phyloP scores from a whole-genome alignment of 768 basidiomycete species.

The Lentinula sp. region DNA sequence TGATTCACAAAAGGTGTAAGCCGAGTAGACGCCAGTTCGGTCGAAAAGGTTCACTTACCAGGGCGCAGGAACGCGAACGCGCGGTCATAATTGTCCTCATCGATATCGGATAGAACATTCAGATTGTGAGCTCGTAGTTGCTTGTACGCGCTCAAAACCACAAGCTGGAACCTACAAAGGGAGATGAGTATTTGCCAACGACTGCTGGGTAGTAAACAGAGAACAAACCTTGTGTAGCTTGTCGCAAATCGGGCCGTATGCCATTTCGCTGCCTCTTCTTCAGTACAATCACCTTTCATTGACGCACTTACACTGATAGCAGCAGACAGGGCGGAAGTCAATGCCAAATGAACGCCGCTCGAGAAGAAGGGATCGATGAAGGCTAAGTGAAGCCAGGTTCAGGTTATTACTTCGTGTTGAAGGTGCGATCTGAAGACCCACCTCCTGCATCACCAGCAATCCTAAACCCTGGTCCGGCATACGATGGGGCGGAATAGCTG shows the following conservation, averaged over 20 bases:
- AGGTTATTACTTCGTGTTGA: not conserved
- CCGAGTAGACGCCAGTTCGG: not conserved
- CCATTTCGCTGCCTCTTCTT: conserved; percentile 43
- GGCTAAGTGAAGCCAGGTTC: conserved; percentile 23
- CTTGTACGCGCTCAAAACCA: conserved; percentile 67
- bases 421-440: conserved; percentile 16
- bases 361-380: conserved; percentile 68
- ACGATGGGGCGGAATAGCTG: conserved; percentile 55
- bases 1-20: not conserved
- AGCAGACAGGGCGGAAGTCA: conserved; percentile 59
- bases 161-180: conserved; percentile 50
- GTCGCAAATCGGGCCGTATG: conserved; percentile 50
- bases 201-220: not conserved
- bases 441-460: conserved; percentile 68
- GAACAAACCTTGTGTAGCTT: conserved; percentile 48
- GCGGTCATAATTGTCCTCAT: conserved; percentile 66
- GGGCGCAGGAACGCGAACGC: conserved; percentile 61
- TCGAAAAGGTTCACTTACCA: conserved; percentile 27
- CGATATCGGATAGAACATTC: conserved; percentile 54
- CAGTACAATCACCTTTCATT: conserved; percentile 42
- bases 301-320: conserved; percentile 52
- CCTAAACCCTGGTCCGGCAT: conserved; percentile 48
- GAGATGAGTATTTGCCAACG: not conserved
- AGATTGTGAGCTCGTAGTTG: conserved; percentile 57
- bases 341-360: conserved; percentile 54